Base-by-base conservation (phyloP, 192 early-diverging fungal species). In the Entomortierella parvispora region DNA sequence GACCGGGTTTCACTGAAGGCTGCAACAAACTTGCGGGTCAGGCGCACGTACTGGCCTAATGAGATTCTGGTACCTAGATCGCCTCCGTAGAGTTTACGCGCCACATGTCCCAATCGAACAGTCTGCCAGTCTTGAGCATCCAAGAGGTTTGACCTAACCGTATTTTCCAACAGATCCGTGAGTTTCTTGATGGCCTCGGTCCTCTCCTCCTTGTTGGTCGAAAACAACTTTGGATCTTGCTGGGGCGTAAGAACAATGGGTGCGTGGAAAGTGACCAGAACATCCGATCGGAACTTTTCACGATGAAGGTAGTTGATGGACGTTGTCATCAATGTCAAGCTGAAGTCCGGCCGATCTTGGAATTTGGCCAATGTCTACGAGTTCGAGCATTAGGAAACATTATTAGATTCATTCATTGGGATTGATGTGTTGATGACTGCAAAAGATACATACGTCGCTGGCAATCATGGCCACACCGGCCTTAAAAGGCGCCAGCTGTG, bases 231-330 rank as follows among this genome's bases (percentile, higher is more conserved):
- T 0, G 67, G 6, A 33, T 81, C 67, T 44, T 81, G 71, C 11
- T 81, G 59, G 26, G 80, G 80, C 8, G 71, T 81, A 45, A 81
- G 50, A 20, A 81, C 71, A 52, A 81, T 81, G 3, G 80, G 80
- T 12, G 66, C 25, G 52, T 81, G 71, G 58, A 81, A 81, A 28
- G 71, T 70, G 8, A 81, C 71, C n/a, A 81, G 44, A 25, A 81
- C 71, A 65, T 81, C 72, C 4, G 80, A 81, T 15, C 80, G 64
- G 60, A 81, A 81, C 46, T 81, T 81, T 66, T 81, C 80, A 17
- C 80, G 80, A 31, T 75, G 80, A 17, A 70, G 52, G 26, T 81
- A 81, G 37, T 76, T 75, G 52, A 81, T 68, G 17, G 80, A 81
- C 25, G 63, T 26, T 2, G 80, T 81, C 67, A 81, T 57, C 49